These are phyloP conservation scores for Acanthamoeba castellanii DNA, from an alignment of 208 protist species.

Conservation along the genomic window DNA sequence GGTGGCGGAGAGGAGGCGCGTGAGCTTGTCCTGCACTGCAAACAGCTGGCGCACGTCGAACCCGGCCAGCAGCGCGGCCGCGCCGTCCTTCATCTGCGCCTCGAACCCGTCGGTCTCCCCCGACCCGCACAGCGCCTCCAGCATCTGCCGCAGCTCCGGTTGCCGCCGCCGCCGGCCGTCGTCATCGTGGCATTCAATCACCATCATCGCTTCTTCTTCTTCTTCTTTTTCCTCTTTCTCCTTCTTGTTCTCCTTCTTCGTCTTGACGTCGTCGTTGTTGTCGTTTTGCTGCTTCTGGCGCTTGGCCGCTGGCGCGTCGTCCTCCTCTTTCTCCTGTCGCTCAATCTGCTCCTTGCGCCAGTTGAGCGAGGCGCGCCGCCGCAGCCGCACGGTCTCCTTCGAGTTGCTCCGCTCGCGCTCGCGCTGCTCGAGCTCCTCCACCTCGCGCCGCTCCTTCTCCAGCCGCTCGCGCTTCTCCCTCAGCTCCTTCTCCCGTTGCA, in stretches of 20 bases:
- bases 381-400: neutral
- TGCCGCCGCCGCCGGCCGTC: neutral
- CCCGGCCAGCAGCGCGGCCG: neutral
- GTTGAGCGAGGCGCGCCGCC: neutral
- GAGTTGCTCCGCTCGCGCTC: slow-evolving; percentile 3
- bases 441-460: neutral
- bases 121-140: neutral
- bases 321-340: neutral
- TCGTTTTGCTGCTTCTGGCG: neutral
- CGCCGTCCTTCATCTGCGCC: neutral
- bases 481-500: neutral
- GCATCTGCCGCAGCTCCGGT: neutral
- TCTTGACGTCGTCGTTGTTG: neutral
- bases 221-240: neutral
- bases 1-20: neutral
- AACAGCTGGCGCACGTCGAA: neutral
- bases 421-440: neutral
- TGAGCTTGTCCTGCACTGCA: slow-evolving; percentile 4
- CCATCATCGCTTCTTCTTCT: neutral
- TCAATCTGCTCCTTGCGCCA: slow-evolving; percentile 9
- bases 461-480: neutral
- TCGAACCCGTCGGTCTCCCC: neutral
- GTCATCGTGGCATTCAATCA: neutral
- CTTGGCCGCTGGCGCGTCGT: neutral
- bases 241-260: neutral